phyloP scores from a whole-genome alignment of 768 basidiomycete genomes.

The Infundibulicybe gibba region DNA sequence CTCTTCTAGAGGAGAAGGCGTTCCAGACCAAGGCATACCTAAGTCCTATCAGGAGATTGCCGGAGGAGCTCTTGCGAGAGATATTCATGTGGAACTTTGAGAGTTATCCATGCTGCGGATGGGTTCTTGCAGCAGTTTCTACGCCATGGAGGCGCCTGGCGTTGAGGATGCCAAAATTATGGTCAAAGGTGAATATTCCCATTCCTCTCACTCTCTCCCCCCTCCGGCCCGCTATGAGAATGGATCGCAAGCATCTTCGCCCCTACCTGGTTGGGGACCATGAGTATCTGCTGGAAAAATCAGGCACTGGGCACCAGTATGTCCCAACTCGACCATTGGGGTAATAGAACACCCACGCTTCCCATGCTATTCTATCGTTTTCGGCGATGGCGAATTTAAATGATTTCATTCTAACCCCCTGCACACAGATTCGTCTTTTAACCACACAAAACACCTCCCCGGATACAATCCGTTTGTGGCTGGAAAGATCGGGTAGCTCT shows the following conservation, averaged over 20 bases:
- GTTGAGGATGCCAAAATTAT: conserved; percentile 63
- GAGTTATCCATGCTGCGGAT: conserved; percentile 68
- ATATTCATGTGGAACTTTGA: conserved; percentile 72
- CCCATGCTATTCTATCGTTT: neutral
- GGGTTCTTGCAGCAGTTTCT: conserved; percentile 72
- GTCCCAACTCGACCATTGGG: too few species aligned
- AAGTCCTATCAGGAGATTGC: conserved; percentile 68
- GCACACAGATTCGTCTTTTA: conserved; percentile 62
- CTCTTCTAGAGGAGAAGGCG: conserved; percentile 43
- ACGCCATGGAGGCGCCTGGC: conserved; percentile 62
- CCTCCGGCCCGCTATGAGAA: neutral
- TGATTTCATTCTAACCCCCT: too few species aligned
- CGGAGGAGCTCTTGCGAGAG: conserved; percentile 67
- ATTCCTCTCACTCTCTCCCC: conserved; percentile 9
- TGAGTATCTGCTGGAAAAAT: neutral
- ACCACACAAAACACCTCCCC: conserved; percentile 69
- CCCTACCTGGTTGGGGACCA: conserved; percentile 4
- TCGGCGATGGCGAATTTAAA: too few species aligned
- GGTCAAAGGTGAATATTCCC: conserved; percentile 64
- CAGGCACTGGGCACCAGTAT: too few species aligned
- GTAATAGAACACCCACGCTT: too few species aligned
- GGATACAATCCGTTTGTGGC: conserved; percentile 79
- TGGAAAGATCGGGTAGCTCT: conserved; percentile 69
- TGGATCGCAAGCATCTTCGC: neutral
- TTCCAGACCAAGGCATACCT: conserved; percentile 58